These are phyloP conservation scores for Priceomyces carsonii DNA, from an alignment of 805 yeast genomes.

Conservation along the genomic window DNA sequence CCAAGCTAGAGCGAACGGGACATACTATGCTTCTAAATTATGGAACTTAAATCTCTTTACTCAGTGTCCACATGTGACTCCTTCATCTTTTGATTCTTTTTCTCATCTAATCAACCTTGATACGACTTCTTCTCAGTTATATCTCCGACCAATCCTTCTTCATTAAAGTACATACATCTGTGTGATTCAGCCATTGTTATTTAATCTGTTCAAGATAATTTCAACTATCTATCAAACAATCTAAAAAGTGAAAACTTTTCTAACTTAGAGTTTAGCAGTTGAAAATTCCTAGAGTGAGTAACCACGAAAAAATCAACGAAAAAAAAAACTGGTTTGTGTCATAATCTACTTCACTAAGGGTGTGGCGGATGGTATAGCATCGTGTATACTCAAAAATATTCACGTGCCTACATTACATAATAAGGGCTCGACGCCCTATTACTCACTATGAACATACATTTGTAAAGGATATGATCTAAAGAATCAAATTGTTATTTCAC, in stretches of 20 bases:
- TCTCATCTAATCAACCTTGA: no score
- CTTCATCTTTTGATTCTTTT: no score
- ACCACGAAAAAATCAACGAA: no score
- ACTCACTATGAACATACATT: constrained; percentile 1
- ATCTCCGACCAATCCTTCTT: constrained; percentile 4
- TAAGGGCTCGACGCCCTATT: not conserved
- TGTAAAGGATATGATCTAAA: not conserved
- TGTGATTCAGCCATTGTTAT: constrained; percentile 90
- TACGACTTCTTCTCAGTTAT: not conserved
- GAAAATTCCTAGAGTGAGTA: constrained; percentile 6
- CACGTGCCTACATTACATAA: not conserved
- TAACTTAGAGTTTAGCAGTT: constrained; percentile 7
- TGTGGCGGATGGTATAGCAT: constrained; percentile 10
- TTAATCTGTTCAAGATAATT: constrained; percentile 5
- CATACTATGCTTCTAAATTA: no score
- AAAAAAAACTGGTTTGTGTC: constrained; percentile 7
- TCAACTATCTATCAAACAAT: constrained; percentile 3
- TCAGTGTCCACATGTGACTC: no score
- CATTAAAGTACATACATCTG: constrained; percentile 91
- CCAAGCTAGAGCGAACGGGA: no score
- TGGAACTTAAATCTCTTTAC: no score
- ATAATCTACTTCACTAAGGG: constrained; percentile 9
- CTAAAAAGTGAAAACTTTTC: constrained; percentile 10
- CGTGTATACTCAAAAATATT: not conserved
- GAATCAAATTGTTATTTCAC: constrained; percentile 50